phyloP scores from a whole-genome alignment of 225 moss, liverwort and hornwort species.

The Physcomitrium patens region DNA sequence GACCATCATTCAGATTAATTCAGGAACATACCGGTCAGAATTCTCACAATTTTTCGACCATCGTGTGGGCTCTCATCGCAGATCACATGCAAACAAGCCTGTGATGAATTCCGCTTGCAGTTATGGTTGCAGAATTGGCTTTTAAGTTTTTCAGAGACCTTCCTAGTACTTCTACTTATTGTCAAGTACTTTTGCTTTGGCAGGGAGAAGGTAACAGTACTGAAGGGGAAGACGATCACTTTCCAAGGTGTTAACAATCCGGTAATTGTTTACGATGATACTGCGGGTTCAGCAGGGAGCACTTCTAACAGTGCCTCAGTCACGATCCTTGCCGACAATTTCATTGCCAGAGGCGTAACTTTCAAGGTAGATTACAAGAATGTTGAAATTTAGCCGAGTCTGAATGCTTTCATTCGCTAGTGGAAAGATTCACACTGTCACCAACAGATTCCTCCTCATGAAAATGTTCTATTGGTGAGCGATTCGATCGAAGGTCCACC shows the following conservation, averaged over 20 bases:
- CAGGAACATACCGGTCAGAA: constrained; percentile 31
- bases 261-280: constrained; percentile 46
- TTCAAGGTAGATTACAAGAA: constrained; percentile 40
- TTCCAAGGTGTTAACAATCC: constrained; percentile 43
- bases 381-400: too few species aligned
- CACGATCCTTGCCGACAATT: constrained; percentile 38
- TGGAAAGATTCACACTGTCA: background rate
- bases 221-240: constrained; percentile 44
- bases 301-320: constrained; percentile 57
- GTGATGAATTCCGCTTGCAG: too few species aligned
- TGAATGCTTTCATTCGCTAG: background rate
- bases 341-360: constrained; percentile 46
- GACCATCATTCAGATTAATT: constrained; percentile 36
- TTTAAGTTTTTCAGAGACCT: too few species aligned
- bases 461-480: too few species aligned
- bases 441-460: too few species aligned
- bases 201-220: constrained; percentile 58
- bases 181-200: background rate
- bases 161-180: too few species aligned
- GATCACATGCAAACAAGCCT: too few species aligned
- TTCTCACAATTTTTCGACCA: too few species aligned
- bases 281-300: constrained; percentile 48
- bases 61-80: too few species aligned
- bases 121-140: too few species aligned
- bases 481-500: too few species aligned